These are phyloP conservation scores for Lanmaoa rubissima DNA, from an alignment of 768 basidiomycete genomes.

Conservation along the genomic window DNA sequence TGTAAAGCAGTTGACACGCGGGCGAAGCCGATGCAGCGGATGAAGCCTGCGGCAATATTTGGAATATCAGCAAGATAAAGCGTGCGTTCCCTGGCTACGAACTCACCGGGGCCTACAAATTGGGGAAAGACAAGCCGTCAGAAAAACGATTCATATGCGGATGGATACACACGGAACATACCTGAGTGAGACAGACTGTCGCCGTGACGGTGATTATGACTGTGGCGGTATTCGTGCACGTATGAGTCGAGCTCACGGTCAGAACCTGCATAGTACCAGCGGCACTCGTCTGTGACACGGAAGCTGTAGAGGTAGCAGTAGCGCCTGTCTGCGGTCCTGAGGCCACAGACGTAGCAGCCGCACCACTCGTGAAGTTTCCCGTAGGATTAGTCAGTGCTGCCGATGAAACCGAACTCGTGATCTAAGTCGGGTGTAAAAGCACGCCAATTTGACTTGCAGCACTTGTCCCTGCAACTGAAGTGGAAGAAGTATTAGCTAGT, in stretches of 20 bases:
- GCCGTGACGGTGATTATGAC: constrained; percentile 21
- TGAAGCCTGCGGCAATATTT: background rate
- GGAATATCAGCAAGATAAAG: background rate
- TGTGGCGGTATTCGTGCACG: background rate
- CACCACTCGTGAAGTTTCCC: too few species aligned
- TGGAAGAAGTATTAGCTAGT: background rate
- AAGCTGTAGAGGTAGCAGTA: too few species aligned
- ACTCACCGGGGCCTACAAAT: background rate
- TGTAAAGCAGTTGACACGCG: background rate
- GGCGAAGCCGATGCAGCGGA: background rate
- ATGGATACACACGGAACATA: background rate
- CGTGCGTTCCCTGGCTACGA: too few species aligned
- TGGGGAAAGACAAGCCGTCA: background rate
- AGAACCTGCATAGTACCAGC: background rate
- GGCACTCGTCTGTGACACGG: background rate
- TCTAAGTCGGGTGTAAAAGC: too few species aligned
- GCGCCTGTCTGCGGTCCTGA: background rate
- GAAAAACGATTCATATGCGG: background rate
- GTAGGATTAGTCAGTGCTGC: too few species aligned
- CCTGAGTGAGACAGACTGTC: constrained; percentile 10
- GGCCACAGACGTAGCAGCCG: too few species aligned
- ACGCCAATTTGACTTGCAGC: background rate
- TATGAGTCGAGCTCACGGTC: background rate
- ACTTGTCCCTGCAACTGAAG: background rate
- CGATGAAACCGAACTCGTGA: too few species aligned